Percentiles rank a stretch among this genome's conserved stretches.
Conservation (phyloP, 2,329 filamentous ascomycete genomes). For the Epichloe gansuensis region DNA sequence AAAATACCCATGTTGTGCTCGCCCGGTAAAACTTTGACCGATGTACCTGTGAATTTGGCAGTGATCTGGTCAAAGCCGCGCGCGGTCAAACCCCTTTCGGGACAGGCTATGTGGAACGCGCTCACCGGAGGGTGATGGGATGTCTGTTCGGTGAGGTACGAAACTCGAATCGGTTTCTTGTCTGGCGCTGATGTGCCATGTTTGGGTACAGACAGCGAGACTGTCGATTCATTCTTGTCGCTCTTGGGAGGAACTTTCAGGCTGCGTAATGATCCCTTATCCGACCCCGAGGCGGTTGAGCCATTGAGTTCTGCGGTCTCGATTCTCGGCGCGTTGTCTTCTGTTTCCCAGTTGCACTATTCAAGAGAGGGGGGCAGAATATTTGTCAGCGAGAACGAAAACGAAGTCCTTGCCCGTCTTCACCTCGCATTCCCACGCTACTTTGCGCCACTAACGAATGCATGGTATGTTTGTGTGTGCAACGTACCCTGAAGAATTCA, state of each 20-base stretch:
- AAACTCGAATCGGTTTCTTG: conserved; percentile 57
- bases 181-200: conserved; percentile 27
- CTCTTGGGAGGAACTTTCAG: conserved; percentile 32
- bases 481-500: conserved; percentile 82
- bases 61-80: conserved; percentile 91
- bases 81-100: conserved; percentile 76
- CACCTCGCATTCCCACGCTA: conserved; percentile 7
- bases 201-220: conserved; percentile 39
- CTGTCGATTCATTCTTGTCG: conserved; percentile 34
- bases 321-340: conserved; percentile 61
- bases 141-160: conserved; percentile 93
- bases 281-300: conserved; percentile 19
- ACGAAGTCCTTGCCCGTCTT: background rate
- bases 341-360: conserved; percentile 90
- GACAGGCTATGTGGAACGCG: conserved; percentile 87
- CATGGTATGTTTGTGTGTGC: background rate
- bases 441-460: no score
- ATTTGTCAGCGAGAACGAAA: conserved; percentile 1
- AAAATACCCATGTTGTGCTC: conserved; percentile 95
- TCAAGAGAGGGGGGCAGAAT: background rate
- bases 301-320: conserved; percentile 29
- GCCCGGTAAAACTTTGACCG: conserved; percentile 79
- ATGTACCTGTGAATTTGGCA: conserved; percentile 95
- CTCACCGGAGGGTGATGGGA: conserved; percentile 96
- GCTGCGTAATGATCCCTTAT: conserved; percentile 33